Evolutionary conservation across 768 basidiomycete genomes (phyloP), one percentile per base, ranked within the genome.

Genomic region (Xerocomus potaroensis): DNA sequence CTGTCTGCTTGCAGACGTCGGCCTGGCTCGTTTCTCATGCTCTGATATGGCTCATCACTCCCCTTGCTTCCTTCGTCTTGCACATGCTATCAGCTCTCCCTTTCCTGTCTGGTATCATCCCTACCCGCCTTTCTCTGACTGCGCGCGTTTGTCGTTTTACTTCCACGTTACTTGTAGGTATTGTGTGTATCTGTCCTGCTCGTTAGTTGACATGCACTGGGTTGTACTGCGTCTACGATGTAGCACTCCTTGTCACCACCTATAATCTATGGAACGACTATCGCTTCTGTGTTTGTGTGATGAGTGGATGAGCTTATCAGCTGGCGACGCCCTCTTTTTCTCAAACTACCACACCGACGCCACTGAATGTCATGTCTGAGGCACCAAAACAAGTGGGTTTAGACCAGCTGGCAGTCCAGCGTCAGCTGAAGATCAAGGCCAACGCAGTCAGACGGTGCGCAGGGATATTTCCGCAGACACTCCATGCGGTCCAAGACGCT

Each of bases 371-470:
- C n/a, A 64, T 59, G 56, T 48, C 55, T n/a, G n/a, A n/a, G 21
- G 19, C 43, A 43, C 34, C 46, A 9, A 43, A 53, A 32, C 46
- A 24, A 55, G 27, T 37, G 34, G 36, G 19, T 36, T 55, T 56
- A 40, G 66, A 56, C 39, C 53, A 48, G 50, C 12, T 53, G 41
- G 67, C 76, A 23, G 59, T 81, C 40, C 74, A 74, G 41, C 77
- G 78, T 43, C 86, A 89, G 57, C 77, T 92, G 51, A 85, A 79
- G 66, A 91, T 91, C 72, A 90, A 88, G 69, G 58, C 80, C 5
- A 81, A 80, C 23, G 78, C 72, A 32, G 77, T 79, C 38, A 77
- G 74, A 63, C 74, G 89, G 89, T 90, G 55, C 56, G 69, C 54
- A 11, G 43, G 10, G 5, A 47, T 32, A 48, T 58, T 43, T 52